Base-by-base conservation (phyloP, 2,329 filamentous ascomycete species). In the Pyrenophora tritici-repentis region DNA sequence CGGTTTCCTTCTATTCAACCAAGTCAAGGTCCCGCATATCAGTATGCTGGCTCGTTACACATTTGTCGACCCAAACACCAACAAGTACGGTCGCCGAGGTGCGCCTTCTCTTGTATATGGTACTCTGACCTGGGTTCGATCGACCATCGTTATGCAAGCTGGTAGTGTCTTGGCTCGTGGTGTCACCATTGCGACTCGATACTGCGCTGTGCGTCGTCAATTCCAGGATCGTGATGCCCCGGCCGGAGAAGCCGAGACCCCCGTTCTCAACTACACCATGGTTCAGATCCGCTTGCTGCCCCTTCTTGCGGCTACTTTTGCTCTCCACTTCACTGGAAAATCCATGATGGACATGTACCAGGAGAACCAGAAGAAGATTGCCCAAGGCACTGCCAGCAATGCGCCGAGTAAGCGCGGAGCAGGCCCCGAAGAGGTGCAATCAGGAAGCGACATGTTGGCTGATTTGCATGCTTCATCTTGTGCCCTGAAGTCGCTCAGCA, bases 211-310 rank as follows among this genome's bases (percentile, higher is more conserved):
- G 4, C 82, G 88, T 42, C 81, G 87, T n/a, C 88, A 91, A 66
- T 91, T 91, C 77, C 86, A 89, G 70, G 88, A 91, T 61, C 82
- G 84, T 4, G 88, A 91, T 72, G 83, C 85, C 5, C 78, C 80
- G 22, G 77, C 81, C 32, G 78, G 76, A 33, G 78, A 81, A 55
- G 83, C 82, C 4, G 89, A 91, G 76, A 90, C 86, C 68, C 86
- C 87, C 62, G 89, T 91, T 1, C 77, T 91, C 22, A 88, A 91
- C 77, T 91, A 91, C 74, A 89, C 87, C 56, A 91, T 90, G 84
- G 88, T 91, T 6, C 88, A 91, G 70, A 83, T 88, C 65, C 83
- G 89, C 40, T 78, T 91, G 2, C 76, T 91, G 17, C 87, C 89
- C 1, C 78, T 91, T 3, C 77, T 92, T 7, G 88, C 88, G 0